Evolutionary conservation across 495 filamentous ascomycete genomes (phyloP).

Genomic region (Pseudevernia furfuracea): DNA sequence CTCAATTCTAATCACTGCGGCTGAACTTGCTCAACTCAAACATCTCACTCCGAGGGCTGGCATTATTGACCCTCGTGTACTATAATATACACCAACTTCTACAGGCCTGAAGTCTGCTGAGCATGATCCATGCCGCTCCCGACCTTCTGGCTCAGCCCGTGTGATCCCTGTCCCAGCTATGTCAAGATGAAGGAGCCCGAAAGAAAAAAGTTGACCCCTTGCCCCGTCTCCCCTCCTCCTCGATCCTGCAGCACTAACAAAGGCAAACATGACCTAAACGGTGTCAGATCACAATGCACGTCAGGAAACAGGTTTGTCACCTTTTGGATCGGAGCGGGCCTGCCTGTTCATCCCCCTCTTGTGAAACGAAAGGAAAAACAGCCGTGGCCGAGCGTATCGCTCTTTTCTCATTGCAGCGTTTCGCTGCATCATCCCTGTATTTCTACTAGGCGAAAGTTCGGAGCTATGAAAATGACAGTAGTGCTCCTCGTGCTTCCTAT

Average conservation of each 20-base stretch:
- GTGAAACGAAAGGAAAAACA: background rate
- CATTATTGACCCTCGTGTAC: background rate
- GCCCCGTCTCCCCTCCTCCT: background rate
- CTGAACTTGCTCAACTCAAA: background rate
- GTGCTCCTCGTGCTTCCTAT: background rate
- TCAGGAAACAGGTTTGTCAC: background rate
- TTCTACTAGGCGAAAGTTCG: background rate
- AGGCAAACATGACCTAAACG: background rate
- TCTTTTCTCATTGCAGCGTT: background rate
- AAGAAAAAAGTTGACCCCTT: background rate
- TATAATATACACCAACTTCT: too few relatives aligned
- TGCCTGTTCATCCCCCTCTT: background rate
- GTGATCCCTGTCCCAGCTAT: background rate
- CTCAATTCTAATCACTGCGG: background rate
- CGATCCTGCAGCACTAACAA: background rate
- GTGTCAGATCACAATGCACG: background rate
- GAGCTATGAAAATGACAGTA: background rate
- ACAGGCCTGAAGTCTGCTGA: background rate
- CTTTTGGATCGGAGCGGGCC: background rate
- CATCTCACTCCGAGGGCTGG: background rate
- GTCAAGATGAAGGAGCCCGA: background rate
- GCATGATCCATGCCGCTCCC: background rate
- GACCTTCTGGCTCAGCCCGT: background rate
- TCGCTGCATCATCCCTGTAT: background rate
- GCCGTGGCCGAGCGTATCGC: background rate